Conservation (phyloP, 176 grass and related monocot species). For the Phoenix dactylifera region DNA sequence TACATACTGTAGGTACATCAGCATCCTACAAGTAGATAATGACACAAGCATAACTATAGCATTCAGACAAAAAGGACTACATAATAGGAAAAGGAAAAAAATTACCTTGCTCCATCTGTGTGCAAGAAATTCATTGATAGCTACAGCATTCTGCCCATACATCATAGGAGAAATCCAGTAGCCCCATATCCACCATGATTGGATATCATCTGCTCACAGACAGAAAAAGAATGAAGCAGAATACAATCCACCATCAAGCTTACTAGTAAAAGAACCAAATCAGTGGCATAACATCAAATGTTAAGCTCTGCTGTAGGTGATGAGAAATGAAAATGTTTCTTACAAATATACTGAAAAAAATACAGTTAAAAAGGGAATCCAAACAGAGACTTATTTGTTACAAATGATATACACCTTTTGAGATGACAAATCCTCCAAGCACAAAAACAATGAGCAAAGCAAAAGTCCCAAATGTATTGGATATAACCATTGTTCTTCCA, state of each 20-base stretch:
- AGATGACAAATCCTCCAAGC: slow-evolving; percentile 78
- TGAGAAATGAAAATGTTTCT: no score
- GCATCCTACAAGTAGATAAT: no score
- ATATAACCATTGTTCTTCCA: slow-evolving; percentile 70
- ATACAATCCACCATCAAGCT: no score
- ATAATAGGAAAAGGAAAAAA: slow-evolving; percentile 7
- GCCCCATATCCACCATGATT: slow-evolving; percentile 93
- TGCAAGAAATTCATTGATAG: slow-evolving; percentile 80
- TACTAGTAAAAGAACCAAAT: no score
- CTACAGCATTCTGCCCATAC: slow-evolving; percentile 82
- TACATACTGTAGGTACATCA: no score
- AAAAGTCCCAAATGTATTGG: slow-evolving; percentile 70
- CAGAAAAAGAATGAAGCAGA: slow-evolving; percentile 1
- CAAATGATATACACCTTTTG: slow-evolving; percentile 40
- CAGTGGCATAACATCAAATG: no score
- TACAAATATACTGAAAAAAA: no score
- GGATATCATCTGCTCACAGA: slow-evolving; percentile 55
- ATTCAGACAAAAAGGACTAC: no score
- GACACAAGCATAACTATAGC: no score
- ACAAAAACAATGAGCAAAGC: slow-evolving; percentile 57
- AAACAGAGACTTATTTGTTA: no score
- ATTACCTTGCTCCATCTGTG: slow-evolving; percentile 67
- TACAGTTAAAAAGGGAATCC: no score
- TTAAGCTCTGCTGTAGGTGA: no score
- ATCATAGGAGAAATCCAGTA: slow-evolving; percentile 88